Conservation (phyloP, 1,284 basidiomycete species). For the Heimioporus retisporus region DNA sequence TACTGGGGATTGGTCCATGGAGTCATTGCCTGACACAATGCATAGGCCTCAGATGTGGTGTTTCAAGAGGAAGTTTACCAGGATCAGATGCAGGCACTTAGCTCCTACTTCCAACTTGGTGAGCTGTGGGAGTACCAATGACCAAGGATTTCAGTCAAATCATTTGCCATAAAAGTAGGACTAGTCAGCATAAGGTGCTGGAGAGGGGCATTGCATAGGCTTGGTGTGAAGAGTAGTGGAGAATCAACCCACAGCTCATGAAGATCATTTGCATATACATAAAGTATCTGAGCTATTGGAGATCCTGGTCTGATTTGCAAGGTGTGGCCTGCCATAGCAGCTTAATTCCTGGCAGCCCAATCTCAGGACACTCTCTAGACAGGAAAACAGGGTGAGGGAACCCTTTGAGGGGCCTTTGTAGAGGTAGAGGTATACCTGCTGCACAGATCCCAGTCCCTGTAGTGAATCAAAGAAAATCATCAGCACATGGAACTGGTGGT, state of each 20-base stretch:
- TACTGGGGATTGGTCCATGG: not conserved
- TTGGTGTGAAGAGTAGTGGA: not conserved
- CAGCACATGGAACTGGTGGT: slow-evolving; percentile 9
- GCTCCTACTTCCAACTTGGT: not conserved
- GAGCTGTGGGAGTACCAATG: not conserved
- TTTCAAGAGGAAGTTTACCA: not conserved
- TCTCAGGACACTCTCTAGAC: slow-evolving; percentile 5
- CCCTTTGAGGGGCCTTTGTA: slow-evolving; percentile 4
- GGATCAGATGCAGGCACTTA: not conserved
- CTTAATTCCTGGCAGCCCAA: slow-evolving; percentile 10
- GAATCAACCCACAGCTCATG: not conserved
- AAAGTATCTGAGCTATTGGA: not conserved
- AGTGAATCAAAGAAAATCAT: slow-evolving; percentile 15
- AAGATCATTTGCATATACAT: not conserved
- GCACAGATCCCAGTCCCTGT: not conserved
- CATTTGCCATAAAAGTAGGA: not conserved
- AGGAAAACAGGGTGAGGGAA: slow-evolving; percentile 3
- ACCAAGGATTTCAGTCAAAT: not conserved
- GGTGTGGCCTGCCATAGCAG: not conserved
- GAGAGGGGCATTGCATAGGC: not conserved
- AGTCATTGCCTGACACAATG: not conserved
- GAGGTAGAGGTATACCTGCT: slow-evolving; percentile 5
- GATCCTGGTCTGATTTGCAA: not conserved
- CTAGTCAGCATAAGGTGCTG: not conserved
- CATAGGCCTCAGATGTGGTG: not conserved